phyloP scores from a whole-genome alignment of 306 rosid species.

The Carpinus viminea region DNA sequence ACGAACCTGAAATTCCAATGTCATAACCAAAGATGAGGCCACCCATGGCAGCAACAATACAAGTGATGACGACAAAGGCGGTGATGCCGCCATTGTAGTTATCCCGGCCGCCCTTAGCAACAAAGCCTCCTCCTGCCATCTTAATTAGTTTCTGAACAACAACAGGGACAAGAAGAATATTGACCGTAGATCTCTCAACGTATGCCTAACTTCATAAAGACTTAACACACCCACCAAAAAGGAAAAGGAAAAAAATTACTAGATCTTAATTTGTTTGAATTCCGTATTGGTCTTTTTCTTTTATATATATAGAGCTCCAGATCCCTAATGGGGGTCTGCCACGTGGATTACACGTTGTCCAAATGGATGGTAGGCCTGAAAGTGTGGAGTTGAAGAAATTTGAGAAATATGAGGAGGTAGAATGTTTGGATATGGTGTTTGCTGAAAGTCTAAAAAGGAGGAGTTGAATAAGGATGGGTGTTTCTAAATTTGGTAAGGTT shows the following conservation, averaged over 20 bases:
- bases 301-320: background rate
- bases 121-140: conserved; percentile 42
- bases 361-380: background rate
- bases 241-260: background rate
- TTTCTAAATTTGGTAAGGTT: background rate
- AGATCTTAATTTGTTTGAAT: background rate
- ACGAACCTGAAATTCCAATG: conserved; percentile 41
- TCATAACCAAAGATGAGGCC: conserved; percentile 60
- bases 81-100: conserved; percentile 30
- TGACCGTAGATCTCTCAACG: background rate
- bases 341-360: background rate
- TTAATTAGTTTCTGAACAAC: background rate
- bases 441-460: background rate
- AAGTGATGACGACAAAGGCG: conserved; percentile 29
- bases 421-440: background rate
- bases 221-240: background rate
- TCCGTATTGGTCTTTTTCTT: background rate
- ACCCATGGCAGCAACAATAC: conserved; percentile 49
- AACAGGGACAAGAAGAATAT: background rate
- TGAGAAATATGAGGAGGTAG: background rate
- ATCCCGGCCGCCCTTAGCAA: conserved; percentile 23
- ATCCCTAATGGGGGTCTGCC: background rate
- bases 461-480: background rate
- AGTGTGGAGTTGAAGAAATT: background rate
- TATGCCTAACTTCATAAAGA: background rate